Percentiles rank a stretch among this genome's conserved stretches.
phyloP scores from a whole-genome alignment of 2,329 filamentous ascomycete species.

The Epichloe sibirici region DNA sequence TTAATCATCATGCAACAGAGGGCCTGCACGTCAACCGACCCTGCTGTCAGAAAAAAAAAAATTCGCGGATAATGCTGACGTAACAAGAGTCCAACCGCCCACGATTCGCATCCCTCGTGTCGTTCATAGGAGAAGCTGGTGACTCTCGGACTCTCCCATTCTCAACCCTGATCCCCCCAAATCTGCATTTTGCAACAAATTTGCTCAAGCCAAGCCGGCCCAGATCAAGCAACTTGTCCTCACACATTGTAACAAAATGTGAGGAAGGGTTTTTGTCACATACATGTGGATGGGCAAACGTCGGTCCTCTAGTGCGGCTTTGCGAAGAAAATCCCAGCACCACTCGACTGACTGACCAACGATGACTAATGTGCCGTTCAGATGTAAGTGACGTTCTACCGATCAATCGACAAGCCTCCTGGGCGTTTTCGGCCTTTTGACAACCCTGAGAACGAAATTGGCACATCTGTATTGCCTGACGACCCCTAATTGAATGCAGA shows the following conservation, averaged over 20 bases:
- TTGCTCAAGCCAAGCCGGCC: too few relatives aligned
- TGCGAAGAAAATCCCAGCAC: not conserved
- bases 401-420: not conserved
- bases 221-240: not conserved
- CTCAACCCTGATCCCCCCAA: not conserved
- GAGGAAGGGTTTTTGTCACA: not conserved
- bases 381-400: too few relatives aligned
- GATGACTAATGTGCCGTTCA: not conserved
- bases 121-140: not conserved
- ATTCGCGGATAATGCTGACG: not conserved
- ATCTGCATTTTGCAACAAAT: not conserved
- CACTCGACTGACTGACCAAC: not conserved
- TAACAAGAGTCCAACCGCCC: not conserved
- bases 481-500: not conserved
- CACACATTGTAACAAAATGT: too few relatives aligned
- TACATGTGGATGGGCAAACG: not conserved
- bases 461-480: not conserved
- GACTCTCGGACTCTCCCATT: not conserved
- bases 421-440: not conserved
- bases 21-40: not conserved
- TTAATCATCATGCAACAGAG: not conserved
- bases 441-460: not conserved
- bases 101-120: not conserved
- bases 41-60: not conserved
- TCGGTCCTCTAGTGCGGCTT: not conserved